Percentiles rank a stretch among this genome's conserved stretches.
These are phyloP conservation scores for Colletotrichum sp. DNA, from an alignment of 2,329 filamentous ascomycete species.

Conservation along the genomic window DNA sequence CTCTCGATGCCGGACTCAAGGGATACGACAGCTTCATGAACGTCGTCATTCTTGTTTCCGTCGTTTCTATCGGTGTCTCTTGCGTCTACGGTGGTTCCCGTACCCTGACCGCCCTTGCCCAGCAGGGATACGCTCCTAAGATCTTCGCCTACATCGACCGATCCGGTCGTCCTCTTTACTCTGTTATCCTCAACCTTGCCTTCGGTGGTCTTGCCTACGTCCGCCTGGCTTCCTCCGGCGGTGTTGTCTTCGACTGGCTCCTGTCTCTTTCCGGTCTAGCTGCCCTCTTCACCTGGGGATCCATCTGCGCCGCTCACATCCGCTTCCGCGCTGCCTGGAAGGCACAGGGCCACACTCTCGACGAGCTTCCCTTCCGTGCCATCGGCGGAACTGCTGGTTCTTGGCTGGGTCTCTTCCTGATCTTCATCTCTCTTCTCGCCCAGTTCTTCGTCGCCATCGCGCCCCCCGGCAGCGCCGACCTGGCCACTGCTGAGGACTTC, in stretches of 20 bases:
- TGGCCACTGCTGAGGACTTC: slow-evolving; percentile 51
- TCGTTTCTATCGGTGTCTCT: slow-evolving; percentile 60
- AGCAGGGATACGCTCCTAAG: slow-evolving; percentile 61
- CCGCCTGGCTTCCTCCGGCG: slow-evolving; percentile 48
- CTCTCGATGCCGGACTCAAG: slow-evolving; percentile 47
- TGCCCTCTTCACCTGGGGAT: slow-evolving; percentile 69
- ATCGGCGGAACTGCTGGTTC: slow-evolving; percentile 66
- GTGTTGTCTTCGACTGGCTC: slow-evolving; percentile 67
- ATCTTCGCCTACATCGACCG: slow-evolving; percentile 59
- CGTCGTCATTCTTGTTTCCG: slow-evolving; percentile 57
- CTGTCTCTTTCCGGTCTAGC: slow-evolving; percentile 67
- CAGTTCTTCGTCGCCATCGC: slow-evolving; percentile 56
- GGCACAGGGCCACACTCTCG: slow-evolving; percentile 60
- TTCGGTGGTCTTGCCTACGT: slow-evolving; percentile 55
- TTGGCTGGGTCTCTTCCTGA: slow-evolving; percentile 64
- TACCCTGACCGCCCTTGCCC: slow-evolving; percentile 59
- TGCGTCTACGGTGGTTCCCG: slow-evolving; percentile 60
- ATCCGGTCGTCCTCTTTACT: slow-evolving; percentile 54
- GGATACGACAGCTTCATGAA: slow-evolving; percentile 60
- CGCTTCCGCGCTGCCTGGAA: slow-evolving; percentile 70
- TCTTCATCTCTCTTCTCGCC: slow-evolving; percentile 56
- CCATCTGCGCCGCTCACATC: slow-evolving; percentile 69
- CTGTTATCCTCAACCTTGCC: slow-evolving; percentile 49
- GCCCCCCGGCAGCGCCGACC: slow-evolving; percentile 32
- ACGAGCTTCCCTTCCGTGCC: slow-evolving; percentile 70